Percentiles rank a stretch among this genome's conserved stretches.
These are phyloP conservation scores for Cercospora zeina DNA, from an alignment of 2,329 filamentous ascomycete genomes.

Conservation along the genomic window DNA sequence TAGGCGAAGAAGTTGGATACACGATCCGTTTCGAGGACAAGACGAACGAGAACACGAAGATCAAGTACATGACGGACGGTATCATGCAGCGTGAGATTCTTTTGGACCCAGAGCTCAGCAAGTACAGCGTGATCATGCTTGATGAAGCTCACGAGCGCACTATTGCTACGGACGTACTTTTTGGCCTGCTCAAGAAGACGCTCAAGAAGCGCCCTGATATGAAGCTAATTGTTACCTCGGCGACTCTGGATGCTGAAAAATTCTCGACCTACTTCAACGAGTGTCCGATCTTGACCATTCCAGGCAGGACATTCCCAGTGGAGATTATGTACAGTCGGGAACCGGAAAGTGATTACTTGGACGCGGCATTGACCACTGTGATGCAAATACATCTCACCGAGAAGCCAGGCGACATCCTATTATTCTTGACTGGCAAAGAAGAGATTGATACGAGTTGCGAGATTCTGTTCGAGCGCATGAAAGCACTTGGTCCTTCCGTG, in stretches of 20 bases:
- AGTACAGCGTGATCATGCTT: slow-evolving; percentile 96
- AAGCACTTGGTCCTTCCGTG: slow-evolving; percentile 83
- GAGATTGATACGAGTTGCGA: slow-evolving; percentile 96
- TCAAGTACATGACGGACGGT: slow-evolving; percentile 99
- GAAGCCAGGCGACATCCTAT: slow-evolving; percentile 86
- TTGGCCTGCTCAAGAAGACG: slow-evolving; percentile 91
- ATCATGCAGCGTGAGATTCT: slow-evolving; percentile 96
- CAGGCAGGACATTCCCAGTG: slow-evolving; percentile 90
- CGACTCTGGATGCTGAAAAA: slow-evolving; percentile 94
- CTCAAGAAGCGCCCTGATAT: slow-evolving; percentile 81
- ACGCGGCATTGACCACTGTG: slow-evolving; percentile 89
- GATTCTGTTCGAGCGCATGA: slow-evolving; percentile 93
- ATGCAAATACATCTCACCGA: slow-evolving; percentile 98
- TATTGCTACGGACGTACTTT: slow-evolving; percentile 92
- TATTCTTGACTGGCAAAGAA: slow-evolving; percentile 96
- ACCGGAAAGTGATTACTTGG: slow-evolving; percentile 92
- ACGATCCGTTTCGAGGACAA: slow-evolving; percentile 97
- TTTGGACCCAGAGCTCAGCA: slow-evolving; percentile 81
- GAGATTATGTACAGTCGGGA: slow-evolving; percentile 94
- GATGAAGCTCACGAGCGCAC: slow-evolving; percentile 98
- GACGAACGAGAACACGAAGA: slow-evolving; percentile 81
- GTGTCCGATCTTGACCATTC: slow-evolving; percentile 95
- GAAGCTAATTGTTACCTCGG: slow-evolving; percentile 94
- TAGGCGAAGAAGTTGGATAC: slow-evolving; percentile 93
- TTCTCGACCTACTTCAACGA: slow-evolving; percentile 96